These are phyloP conservation scores for Neurospora hispaniola DNA, from an alignment of 495 filamentous ascomycete species.

Conservation along the genomic window DNA sequence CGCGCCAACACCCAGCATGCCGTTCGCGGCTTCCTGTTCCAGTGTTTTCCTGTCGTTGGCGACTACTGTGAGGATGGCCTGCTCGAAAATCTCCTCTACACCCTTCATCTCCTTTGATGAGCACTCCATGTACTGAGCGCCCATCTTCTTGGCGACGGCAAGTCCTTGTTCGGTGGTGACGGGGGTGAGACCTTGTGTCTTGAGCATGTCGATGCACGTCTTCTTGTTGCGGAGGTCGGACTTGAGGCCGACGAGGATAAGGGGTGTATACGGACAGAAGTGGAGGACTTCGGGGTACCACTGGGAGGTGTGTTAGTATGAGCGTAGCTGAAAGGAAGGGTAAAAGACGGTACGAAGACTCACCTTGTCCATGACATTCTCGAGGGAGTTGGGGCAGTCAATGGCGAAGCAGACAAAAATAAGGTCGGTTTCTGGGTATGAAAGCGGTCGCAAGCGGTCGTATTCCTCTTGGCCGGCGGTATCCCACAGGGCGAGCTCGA, in stretches of 20 bases:
- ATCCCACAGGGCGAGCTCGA: conserved; percentile 96
- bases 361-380: conserved; percentile 99
- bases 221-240: conserved; percentile 90
- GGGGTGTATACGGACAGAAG: conserved; percentile 93
- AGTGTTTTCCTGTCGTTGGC: conserved; percentile 48
- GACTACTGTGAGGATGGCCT: conserved; percentile 79
- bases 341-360: conserved; percentile 8
- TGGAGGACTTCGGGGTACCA: conserved; percentile 99
- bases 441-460: conserved; percentile 86
- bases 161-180: conserved; percentile 85
- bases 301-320: conserved; percentile 34
- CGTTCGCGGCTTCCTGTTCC: conserved; percentile 30
- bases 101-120: conserved; percentile 94
- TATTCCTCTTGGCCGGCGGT: conserved; percentile 99
- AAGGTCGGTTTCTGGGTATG: conserved; percentile 95
- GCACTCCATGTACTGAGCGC: conserved; percentile 92
- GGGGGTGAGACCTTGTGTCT: conserved; percentile 91
- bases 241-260: conserved; percentile 92
- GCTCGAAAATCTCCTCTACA: conserved; percentile 89
- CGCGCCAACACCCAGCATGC: conserved; percentile 6
- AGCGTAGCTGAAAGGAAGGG: background rate
- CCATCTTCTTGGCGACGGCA: conserved; percentile 82
- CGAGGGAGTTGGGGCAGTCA: conserved; percentile 93
- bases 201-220: conserved; percentile 94
- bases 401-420: conserved; percentile 99